Evolutionary conservation across 176 grass and related monocot species (phyloP), one percentile per base, ranked within the genome.

Genomic region (Thinopyrum elongatum): DNA sequence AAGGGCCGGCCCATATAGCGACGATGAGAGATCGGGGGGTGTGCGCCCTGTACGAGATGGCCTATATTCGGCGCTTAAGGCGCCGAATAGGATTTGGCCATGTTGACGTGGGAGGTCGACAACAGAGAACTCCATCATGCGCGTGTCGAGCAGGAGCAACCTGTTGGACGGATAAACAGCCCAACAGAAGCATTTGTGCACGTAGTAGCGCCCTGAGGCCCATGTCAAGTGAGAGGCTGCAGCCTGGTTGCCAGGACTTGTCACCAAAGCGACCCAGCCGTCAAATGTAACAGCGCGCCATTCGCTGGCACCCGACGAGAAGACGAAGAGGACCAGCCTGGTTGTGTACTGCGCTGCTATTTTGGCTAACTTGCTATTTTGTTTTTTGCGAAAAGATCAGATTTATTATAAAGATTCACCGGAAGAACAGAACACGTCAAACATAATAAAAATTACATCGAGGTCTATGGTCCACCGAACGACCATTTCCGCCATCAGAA

Each of bases 101-200:
- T 7, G 16, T 53, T 53, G 49, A 53, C 0, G 1, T 19, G 49
- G 49, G 49, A 80, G 53, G 34, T 80, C 19, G 21, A 80, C 6
- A 47, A 53, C 19, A 8, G 74, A 86, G 76, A 80, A 80, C 7
- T 86, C 35, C 73, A 86, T 62, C 8, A 10, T 11, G 21, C 8
- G 1, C 0, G 38, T 73, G 12, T 80, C 38, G 19, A 86, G 65
- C 84, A 80, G 22, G 15, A 86, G 84, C 13, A 86, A 16, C 21
- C 13, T 79, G 63, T 71, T 16, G 3, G 14, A 31, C 17, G 19
- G 1, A 49, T 33, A 6, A 51, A 80, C 17, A 26, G 71, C 4
- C 77, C 77, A 86, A 33, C 26, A 86, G 77, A 80, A 80, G 77
- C 34, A 64, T 23, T 36, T 15, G 10, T 80, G 51, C 9, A 49